Conservation (phyloP, 768 basidiomycete species). For the Xerocomus brunneocitrinus region DNA sequence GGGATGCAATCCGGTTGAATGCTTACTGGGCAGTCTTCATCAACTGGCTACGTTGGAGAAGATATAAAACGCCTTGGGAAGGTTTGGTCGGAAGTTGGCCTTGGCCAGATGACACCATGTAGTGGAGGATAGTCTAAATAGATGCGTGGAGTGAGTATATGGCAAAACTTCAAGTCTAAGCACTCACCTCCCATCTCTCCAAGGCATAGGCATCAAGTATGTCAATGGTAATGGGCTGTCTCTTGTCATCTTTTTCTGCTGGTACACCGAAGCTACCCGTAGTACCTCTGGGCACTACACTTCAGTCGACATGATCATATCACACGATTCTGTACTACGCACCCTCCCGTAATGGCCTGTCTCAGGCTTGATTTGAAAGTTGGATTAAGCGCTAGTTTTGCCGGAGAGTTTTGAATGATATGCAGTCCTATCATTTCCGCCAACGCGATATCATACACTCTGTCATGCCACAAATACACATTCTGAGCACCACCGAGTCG, state of each 20-base stretch:
- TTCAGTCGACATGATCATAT: slow-evolving; percentile 5
- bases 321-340: slow-evolving; percentile 22
- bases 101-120: slow-evolving; percentile 92
- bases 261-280: slow-evolving; percentile 84
- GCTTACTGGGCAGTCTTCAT: slow-evolving; percentile 73
- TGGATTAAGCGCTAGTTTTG: slow-evolving; percentile 64
- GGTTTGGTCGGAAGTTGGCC: slow-evolving; percentile 74
- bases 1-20: background rate
- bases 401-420: slow-evolving; percentile 56
- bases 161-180: background rate
- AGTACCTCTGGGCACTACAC: slow-evolving; percentile 47
- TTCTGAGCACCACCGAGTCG: background rate
- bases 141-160: background rate
- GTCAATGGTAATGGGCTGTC: slow-evolving; percentile 48
- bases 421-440: slow-evolving; percentile 60
- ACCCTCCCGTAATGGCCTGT: slow-evolving; percentile 88
- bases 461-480: slow-evolving; percentile 25
- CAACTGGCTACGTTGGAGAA: slow-evolving; percentile 79
- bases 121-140: slow-evolving; percentile 86
- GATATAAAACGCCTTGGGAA: slow-evolving; percentile 76
- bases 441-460: slow-evolving; percentile 69
- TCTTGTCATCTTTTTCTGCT: slow-evolving; percentile 59
- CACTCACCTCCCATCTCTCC: slow-evolving; percentile 83
- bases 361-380: slow-evolving; percentile 78
- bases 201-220: slow-evolving; percentile 76